Conservation (phyloP, 2,329 filamentous ascomycete species). For the Monosporascus sp. region DNA sequence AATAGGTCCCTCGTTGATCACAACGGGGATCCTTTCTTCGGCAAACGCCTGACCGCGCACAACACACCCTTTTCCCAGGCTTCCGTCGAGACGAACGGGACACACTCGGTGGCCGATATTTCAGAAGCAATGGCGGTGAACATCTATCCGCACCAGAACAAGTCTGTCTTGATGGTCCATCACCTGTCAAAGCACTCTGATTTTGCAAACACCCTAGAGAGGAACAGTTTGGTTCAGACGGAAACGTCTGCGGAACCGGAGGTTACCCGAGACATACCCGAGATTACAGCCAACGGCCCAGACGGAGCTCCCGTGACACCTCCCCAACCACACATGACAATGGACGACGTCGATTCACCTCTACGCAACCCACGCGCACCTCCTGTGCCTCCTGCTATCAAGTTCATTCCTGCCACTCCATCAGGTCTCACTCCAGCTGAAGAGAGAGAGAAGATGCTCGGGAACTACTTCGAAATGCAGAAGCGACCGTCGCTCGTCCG, state of each 20-base stretch:
- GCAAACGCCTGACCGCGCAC: conserved; percentile 48
- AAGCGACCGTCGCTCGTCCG: conserved; percentile 50
- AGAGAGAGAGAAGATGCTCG: conserved; percentile 47
- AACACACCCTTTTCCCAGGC: conserved; percentile 58
- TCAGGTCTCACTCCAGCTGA: conserved; percentile 52
- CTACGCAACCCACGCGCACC: conserved; percentile 57
- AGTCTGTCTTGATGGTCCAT: conserved; percentile 56
- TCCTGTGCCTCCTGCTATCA: conserved; percentile 47
- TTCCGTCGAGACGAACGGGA: conserved; percentile 57
- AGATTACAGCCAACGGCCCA: conserved; percentile 33
- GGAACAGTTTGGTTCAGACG: conserved; percentile 16
- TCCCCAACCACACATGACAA: conserved; percentile 41
- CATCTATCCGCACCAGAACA: conserved; percentile 61
- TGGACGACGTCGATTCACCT: conserved; percentile 56
- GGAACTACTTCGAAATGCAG: conserved; percentile 47
- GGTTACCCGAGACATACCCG: conserved; percentile 24
- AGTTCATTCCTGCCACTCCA: conserved; percentile 59
- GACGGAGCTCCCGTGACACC: conserved; percentile 45
- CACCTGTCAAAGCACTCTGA: conserved; percentile 48
- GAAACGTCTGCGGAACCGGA: conserved; percentile 8
- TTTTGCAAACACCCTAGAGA: conserved; percentile 31
- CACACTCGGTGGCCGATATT: conserved; percentile 52
- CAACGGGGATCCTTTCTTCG: conserved; percentile 49
- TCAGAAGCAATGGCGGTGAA: conserved; percentile 58
- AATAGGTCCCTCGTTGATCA: conserved; percentile 38